phyloP scores from a whole-genome alignment of 352 stramenopile species.

The Pythium monospermum region DNA sequence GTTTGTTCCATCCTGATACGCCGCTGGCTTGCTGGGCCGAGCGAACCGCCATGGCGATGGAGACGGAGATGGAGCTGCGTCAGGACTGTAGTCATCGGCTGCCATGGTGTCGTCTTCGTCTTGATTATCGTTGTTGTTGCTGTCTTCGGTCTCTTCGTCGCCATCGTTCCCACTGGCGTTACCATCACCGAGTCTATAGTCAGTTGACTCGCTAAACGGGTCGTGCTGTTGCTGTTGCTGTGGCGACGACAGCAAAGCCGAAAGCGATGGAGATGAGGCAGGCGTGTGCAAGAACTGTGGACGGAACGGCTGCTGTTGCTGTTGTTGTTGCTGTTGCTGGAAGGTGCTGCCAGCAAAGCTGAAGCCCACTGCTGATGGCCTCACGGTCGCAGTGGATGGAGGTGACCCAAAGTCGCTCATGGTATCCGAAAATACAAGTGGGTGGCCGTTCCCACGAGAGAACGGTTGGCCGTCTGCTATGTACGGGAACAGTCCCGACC shows the following conservation, averaged over 20 bases:
- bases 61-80: no score
- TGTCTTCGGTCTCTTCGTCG: background rate
- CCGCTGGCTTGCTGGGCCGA: no score
- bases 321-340: slow-evolving; percentile 2
- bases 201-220: no score
- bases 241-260: slow-evolving; percentile 2
- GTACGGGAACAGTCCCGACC: background rate
- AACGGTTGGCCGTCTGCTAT: background rate
- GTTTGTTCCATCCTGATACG: no score
- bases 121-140: slow-evolving; percentile 5
- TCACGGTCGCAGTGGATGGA: no score
- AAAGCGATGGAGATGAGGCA: slow-evolving; percentile 6
- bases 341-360: slow-evolving; percentile 12
- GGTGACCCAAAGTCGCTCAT: no score
- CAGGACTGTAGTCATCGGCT: background rate
- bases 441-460: no score
- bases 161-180: background rate
- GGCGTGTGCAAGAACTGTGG: background rate
- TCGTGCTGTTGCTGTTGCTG: background rate
- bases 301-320: slow-evolving; percentile 14
- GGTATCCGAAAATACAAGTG: no score
- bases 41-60: no score
- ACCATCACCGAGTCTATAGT: background rate
- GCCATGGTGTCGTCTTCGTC: background rate
- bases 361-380: no score